Conservation (phyloP, 2,329 filamentous ascomycete genomes). For the Hyphodiscus sp. region DNA sequence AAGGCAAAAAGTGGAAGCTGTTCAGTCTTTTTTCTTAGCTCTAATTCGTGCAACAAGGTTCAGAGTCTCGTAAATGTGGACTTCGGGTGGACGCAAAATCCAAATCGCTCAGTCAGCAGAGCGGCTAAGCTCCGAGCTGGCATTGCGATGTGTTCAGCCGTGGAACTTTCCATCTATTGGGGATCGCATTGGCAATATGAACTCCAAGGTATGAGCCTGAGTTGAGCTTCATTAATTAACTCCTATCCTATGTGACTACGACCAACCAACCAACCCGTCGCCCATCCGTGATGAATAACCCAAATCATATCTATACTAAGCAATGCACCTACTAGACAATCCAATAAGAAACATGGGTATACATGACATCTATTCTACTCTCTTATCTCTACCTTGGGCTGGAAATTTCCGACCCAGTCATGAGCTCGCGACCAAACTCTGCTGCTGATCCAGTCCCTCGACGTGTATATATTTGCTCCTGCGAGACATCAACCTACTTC, state of each 20-base stretch:
- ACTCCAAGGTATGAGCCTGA: neutral
- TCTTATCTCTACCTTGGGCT: neutral
- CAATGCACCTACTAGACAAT: constrained; percentile 1
- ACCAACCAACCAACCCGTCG: neutral
- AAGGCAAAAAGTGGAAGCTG: no score
- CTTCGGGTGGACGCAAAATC: no score
- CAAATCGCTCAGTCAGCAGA: no score
- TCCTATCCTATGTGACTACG: neutral
- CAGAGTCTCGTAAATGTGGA: no score
- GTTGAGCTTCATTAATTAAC: neutral
- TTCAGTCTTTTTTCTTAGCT: no score
- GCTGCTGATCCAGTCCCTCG: neutral
- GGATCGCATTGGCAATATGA: neutral
- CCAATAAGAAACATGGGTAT: constrained; percentile 25
- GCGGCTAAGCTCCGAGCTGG: no score
- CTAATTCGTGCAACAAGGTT: no score
- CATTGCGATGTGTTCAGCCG: no score
- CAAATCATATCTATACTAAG: neutral
- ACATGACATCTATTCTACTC: constrained; percentile 21
- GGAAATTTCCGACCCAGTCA: no score
- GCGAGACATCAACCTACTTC: constrained; percentile 12
- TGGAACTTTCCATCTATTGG: neutral
- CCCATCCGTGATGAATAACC: neutral
- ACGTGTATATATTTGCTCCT: neutral
- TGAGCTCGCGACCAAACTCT: neutral